phyloP scores from a whole-genome alignment of 805 yeast genomes.

The Ogataea trehalophila region DNA sequence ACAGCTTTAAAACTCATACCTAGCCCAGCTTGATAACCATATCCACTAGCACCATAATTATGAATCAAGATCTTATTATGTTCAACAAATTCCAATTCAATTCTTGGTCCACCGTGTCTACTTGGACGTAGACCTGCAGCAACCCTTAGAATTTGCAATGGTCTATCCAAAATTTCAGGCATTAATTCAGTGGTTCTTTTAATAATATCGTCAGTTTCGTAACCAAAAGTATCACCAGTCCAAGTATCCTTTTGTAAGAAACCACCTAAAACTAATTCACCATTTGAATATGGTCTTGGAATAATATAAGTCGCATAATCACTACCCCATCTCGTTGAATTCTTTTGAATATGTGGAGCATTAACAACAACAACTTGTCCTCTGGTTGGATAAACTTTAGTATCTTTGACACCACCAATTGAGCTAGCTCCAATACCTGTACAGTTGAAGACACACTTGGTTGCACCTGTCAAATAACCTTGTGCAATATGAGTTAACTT shows the following conservation, averaged over 20 bases:
- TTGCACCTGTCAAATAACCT: slow-evolving; percentile 36
- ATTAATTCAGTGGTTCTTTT: slow-evolving; percentile 46
- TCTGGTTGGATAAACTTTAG: slow-evolving; percentile 61
- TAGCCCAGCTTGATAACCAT: slow-evolving; percentile 62
- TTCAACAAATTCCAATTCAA: slow-evolving; percentile 48
- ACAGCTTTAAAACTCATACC: slow-evolving; percentile 56
- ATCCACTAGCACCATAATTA: slow-evolving; percentile 67
- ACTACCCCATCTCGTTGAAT: slow-evolving; percentile 56
- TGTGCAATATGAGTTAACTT: slow-evolving; percentile 51
- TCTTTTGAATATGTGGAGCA: slow-evolving; percentile 64
- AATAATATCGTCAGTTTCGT: slow-evolving; percentile 45
- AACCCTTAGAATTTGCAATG: slow-evolving; percentile 51
- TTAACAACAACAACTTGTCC: slow-evolving; percentile 75
- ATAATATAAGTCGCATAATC: slow-evolving; percentile 63
- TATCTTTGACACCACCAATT: slow-evolving; percentile 63
- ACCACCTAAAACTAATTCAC: slow-evolving; percentile 73
- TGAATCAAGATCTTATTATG: slow-evolving; percentile 50
- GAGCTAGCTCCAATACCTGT: slow-evolving; percentile 66
- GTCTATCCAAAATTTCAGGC: slow-evolving; percentile 42
- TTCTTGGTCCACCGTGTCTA: slow-evolving; percentile 69
- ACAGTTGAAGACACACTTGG: slow-evolving; percentile 63
- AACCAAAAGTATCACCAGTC: slow-evolving; percentile 48
- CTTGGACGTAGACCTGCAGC: slow-evolving; percentile 76
- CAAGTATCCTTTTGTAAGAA: slow-evolving; percentile 60
- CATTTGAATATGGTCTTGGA: slow-evolving; percentile 64